Conservation (phyloP, 2,329 filamentous ascomycete genomes). For the Aspergillus transmontanensis region DNA sequence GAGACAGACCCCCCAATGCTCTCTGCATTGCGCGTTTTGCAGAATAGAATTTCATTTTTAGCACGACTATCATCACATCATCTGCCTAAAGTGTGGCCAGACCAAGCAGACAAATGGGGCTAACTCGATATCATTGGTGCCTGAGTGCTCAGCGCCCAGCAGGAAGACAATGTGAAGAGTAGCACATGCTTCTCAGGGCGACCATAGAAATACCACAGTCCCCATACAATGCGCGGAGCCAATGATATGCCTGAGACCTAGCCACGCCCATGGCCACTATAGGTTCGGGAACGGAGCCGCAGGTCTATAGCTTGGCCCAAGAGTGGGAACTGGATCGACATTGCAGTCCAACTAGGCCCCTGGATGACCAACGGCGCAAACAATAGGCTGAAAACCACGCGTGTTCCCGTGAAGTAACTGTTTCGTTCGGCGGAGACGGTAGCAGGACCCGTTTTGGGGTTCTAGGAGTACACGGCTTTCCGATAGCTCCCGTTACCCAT, state of each 20-base stretch:
- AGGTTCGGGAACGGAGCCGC: slow-evolving; percentile 19
- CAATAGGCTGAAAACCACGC: slow-evolving; percentile 4
- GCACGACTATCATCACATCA: slow-evolving; percentile 18
- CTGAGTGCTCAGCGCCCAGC: slow-evolving; percentile 1
- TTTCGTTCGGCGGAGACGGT: neutral
- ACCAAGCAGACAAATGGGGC: neutral
- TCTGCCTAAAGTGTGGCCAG: slow-evolving; percentile 11
- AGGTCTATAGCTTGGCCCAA: slow-evolving; percentile 18
- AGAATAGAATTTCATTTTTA: slow-evolving; percentile 10
- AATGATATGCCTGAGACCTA: slow-evolving; percentile 11
- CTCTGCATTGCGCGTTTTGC: slow-evolving; percentile 17
- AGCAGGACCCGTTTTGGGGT: neutral
- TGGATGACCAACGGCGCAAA: slow-evolving; percentile 12
- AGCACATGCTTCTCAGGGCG: slow-evolving; percentile 1
- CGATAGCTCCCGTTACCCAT: slow-evolving; percentile 6
- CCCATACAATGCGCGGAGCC: slow-evolving; percentile 1
- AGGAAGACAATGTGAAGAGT: slow-evolving; percentile 6
- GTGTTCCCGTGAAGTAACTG: neutral
- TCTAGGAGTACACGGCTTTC: neutral
- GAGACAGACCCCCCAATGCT: neutral
- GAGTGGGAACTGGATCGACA: slow-evolving; percentile 21
- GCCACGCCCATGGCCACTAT: slow-evolving; percentile 16
- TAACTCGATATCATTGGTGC: neutral
- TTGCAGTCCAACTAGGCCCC: slow-evolving; percentile 7
- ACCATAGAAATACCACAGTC: slow-evolving; percentile 3